These are phyloP conservation scores for Malus fusca DNA, from an alignment of 306 rosid genomes.

Conservation along the genomic window DNA sequence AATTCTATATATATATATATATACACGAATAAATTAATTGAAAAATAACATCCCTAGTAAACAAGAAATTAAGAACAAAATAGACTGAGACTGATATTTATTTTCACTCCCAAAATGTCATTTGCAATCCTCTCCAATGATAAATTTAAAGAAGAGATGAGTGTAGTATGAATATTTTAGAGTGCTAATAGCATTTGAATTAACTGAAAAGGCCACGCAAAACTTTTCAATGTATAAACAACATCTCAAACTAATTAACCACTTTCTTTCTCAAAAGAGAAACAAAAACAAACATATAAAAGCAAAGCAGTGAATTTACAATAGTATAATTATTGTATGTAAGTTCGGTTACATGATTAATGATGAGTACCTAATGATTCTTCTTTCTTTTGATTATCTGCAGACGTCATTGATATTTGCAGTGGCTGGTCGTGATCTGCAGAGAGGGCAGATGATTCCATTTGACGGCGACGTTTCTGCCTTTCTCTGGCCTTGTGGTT, in stretches of 20 bases:
- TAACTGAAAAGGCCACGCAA: slow-evolving; percentile 15
- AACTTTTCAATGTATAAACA: background rate
- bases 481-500: slow-evolving; percentile 95
- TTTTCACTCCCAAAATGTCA: background rate
- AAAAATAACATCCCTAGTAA: slow-evolving; percentile 14
- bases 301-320: background rate
- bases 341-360: background rate
- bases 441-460: slow-evolving; percentile 44
- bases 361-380: slow-evolving; percentile 31
- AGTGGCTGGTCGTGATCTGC: slow-evolving; percentile 14
- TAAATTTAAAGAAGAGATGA: background rate
- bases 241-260: background rate
- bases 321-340: background rate
- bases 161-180: too few species aligned
- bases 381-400: slow-evolving; percentile 27
- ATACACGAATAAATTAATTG: background rate
- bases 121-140: background rate
- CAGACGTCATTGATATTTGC: slow-evolving; percentile 17
- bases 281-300: background rate
- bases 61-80: background rate
- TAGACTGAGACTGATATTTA: background rate
- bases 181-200: background rate
- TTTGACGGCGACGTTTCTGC: slow-evolving; percentile 95
- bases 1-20: background rate
- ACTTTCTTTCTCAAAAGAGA: background rate